phyloP scores from a whole-genome alignment of 208 protist species.

The Leishmania arabica region DNA sequence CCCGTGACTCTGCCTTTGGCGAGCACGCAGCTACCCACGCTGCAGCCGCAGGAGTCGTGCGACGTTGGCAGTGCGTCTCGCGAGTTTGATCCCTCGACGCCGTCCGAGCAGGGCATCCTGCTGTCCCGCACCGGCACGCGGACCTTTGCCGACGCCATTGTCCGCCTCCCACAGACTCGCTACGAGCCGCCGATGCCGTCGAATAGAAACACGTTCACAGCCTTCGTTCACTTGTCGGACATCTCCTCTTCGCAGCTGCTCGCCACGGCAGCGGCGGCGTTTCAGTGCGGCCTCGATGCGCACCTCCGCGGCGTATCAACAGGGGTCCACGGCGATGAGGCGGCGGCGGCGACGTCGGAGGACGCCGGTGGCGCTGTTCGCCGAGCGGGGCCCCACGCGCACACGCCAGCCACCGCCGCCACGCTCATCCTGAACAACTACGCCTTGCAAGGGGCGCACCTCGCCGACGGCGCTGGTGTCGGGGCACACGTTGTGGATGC shows the following conservation, averaged over 20 bases:
- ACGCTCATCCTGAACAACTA: conserved; percentile 6
- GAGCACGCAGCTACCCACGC: background rate
- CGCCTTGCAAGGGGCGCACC: background rate
- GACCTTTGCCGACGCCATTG: background rate
- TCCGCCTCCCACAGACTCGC: conserved; percentile 1
- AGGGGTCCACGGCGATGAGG: background rate
- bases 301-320: background rate
- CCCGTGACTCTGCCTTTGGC: background rate
- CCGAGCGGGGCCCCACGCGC: background rate
- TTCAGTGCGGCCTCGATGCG: conserved; percentile 2
- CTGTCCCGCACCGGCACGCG: background rate
- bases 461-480: background rate
- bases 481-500: background rate
- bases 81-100: background rate
- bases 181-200: conserved; percentile 36
- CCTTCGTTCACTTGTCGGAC: conserved; percentile 19
- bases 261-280: background rate
- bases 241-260: conserved; percentile 27
- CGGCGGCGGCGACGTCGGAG: background rate
- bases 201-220: conserved; percentile 27
- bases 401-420: conserved; percentile 15
- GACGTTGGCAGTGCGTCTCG: background rate
- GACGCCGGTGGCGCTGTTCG: background rate
- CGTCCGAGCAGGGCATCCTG: background rate
- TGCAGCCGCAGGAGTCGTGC: background rate